phyloP scores from a whole-genome alignment of 2,329 filamentous ascomycete genomes.

The Pezicula radicicola region DNA sequence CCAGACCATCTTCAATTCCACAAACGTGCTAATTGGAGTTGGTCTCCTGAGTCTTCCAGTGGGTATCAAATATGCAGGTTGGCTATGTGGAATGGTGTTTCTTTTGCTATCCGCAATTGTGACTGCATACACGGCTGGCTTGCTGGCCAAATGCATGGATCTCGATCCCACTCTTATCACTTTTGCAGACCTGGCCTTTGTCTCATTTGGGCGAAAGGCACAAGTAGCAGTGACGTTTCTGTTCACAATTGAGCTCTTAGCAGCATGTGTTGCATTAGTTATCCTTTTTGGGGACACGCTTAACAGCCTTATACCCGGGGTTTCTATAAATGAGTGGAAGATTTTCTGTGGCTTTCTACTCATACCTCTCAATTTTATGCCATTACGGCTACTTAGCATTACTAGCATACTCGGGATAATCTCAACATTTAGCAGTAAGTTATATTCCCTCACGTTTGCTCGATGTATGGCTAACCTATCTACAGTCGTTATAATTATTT shows the following conservation, averaged over 20 bases:
- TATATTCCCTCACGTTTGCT: conserved; percentile 3
- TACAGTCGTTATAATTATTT: conserved; percentile 76
- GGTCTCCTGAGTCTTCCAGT: conserved; percentile 86
- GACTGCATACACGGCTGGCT: conserved; percentile 81
- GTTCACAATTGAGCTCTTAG: conserved; percentile 84
- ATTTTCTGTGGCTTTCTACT: conserved; percentile 75
- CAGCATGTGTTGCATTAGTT: conserved; percentile 83
- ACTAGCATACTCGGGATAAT: conserved; percentile 93
- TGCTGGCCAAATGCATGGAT: conserved; percentile 86
- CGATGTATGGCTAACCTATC: conserved; percentile 23
- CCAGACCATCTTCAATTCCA: conserved; percentile 95
- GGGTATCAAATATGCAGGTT: conserved; percentile 82
- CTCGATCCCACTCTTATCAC: conserved; percentile 83
- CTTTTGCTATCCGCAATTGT: conserved; percentile 70
- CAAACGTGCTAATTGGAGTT: conserved; percentile 77
- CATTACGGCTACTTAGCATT: conserved; percentile 79
- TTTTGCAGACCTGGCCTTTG: conserved; percentile 89
- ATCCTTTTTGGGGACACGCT: conserved; percentile 94
- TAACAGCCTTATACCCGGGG: conserved; percentile 69
- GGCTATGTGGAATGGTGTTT: conserved; percentile 77
- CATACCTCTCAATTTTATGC: conserved; percentile 79
- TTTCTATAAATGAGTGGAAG: conserved; percentile 76
- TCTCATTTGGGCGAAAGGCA: conserved; percentile 81
- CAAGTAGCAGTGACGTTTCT: conserved; percentile 79
- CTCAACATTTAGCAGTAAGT: conserved; percentile 82